Evolutionary conservation across 2,329 filamentous ascomycete species (phyloP), one percentile per base, ranked within the genome.

Genomic region (Alternaria sp.): DNA sequence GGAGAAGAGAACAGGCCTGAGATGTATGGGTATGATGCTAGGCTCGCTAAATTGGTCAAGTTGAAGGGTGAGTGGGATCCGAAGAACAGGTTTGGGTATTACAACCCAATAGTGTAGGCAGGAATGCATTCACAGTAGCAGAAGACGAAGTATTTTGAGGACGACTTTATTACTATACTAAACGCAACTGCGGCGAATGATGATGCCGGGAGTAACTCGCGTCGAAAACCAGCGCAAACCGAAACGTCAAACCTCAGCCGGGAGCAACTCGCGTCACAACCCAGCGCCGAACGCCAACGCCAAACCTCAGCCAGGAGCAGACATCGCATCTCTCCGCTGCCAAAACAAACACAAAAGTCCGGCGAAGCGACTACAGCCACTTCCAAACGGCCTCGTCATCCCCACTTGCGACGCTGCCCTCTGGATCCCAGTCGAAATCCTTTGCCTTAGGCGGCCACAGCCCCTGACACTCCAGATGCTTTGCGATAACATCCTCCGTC

Each of bases 51-150:
- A 55, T 59, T 80, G 51, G 57, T 62, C 45, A 63, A 43, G 7
- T 56, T 80, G 63, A 81, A 80, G 66, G 64, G 45, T 36, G 32
- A 45, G 30, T 77, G 70, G 54, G 79, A 79, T 69, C 75, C 75
- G 8, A 15, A 68, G 32, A 68, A 70, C 13, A 66, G 51, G 36
- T 78, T 79, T 61, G 61, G 61, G 3, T 77, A 64, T 21, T 77
- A 77, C 57, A 72, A 67, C n/a, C 74, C 70, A 11, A 57, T 73
- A 43, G 60, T 64, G 15, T 64, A 64, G 40, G 43, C 6, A 45
- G 19, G 12, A 19, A 45, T 10, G 5, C 5, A 23, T 25, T 30
- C 57, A 54, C 11, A 15, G 21, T 25, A 55, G 12, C 32, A 52
- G 49, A 23, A 36, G 49, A 51, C 26, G 17, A 36, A 15, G 13